phyloP scores from a whole-genome alignment of 768 basidiomycete genomes.

The Termitomyces bulborhizus region DNA sequence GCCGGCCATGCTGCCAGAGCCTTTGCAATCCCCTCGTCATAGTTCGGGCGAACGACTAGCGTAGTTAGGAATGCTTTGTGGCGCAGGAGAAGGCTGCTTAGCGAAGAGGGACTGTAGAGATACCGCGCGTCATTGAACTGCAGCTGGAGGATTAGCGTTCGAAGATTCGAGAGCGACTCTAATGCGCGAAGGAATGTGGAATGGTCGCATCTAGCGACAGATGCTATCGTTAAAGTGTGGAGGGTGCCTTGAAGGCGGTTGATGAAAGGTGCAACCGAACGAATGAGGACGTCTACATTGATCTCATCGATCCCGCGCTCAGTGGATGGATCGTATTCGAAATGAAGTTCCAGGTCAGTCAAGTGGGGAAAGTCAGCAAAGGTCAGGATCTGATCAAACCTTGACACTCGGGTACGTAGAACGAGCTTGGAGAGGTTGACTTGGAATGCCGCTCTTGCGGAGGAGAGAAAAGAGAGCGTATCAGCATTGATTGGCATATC shows the following conservation, averaged over 20 bases:
- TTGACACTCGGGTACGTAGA: slow-evolving; percentile 25
- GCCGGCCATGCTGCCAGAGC: slow-evolving; percentile 4
- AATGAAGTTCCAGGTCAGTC: slow-evolving; percentile 27
- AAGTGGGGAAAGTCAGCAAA: slow-evolving; percentile 23
- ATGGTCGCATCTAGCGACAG: slow-evolving; percentile 24
- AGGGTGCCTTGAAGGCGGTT: slow-evolving; percentile 20
- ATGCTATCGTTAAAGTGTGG: slow-evolving; percentile 25
- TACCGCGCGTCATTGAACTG: slow-evolving; percentile 13
- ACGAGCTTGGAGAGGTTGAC: slow-evolving; percentile 26
- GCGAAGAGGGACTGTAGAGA: slow-evolving; percentile 19
- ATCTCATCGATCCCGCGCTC: not conserved
- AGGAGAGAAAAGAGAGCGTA: slow-evolving; percentile 22
- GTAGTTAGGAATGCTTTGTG: slow-evolving; percentile 16
- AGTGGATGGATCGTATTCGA: slow-evolving; percentile 22
- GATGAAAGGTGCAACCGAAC: slow-evolving; percentile 26
- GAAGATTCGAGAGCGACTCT: slow-evolving; percentile 20
- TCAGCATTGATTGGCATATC: slow-evolving; percentile 26
- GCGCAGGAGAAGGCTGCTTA: slow-evolving; percentile 17
- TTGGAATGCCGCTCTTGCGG: slow-evolving; percentile 21
- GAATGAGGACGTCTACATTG: slow-evolving; percentile 14
- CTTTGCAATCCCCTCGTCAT: not conserved
- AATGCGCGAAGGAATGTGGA: slow-evolving; percentile 26
- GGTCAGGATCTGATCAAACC: slow-evolving; percentile 22
- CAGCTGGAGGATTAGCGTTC: slow-evolving; percentile 16
- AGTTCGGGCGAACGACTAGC: slow-evolving; percentile 15